Conservation (phyloP, 2,329 filamentous ascomycete species). For the Cadophora sp. region DNA sequence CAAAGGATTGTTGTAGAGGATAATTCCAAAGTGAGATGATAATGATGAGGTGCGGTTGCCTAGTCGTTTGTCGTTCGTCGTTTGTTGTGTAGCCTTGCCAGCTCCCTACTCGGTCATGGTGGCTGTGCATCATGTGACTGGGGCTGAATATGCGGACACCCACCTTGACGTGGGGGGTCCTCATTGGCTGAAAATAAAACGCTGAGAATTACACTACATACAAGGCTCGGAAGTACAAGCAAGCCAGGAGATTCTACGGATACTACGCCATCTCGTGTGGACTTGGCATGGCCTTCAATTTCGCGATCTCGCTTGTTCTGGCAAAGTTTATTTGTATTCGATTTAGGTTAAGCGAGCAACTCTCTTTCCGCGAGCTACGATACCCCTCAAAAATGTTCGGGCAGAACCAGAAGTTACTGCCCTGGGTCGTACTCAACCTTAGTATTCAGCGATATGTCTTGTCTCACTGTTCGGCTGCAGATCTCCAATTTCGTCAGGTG, state of each 20-base stretch:
- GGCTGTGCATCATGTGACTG: conserved; percentile 9
- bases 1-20: neutral
- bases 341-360: neutral
- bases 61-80: neutral
- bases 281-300: neutral
- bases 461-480: neutral
- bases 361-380: neutral
- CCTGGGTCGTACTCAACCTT: too few relatives aligned
- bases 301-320: neutral
- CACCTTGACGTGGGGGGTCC: neutral
- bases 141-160: neutral
- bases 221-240: too few relatives aligned
- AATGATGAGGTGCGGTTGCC: neutral
- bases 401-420: too few relatives aligned
- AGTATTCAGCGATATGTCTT: neutral
- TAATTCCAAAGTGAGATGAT: neutral
- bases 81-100: neutral
- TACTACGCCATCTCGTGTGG: neutral
- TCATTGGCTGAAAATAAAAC: neutral
- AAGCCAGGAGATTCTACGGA: neutral
- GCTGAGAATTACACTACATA: neutral
- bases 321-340: neutral
- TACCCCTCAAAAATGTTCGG: neutral
- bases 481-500: neutral
- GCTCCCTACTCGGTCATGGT: neutral